Conservation (phyloP, 345 rosid genomes). For the Dovyalis caffra region DNA sequence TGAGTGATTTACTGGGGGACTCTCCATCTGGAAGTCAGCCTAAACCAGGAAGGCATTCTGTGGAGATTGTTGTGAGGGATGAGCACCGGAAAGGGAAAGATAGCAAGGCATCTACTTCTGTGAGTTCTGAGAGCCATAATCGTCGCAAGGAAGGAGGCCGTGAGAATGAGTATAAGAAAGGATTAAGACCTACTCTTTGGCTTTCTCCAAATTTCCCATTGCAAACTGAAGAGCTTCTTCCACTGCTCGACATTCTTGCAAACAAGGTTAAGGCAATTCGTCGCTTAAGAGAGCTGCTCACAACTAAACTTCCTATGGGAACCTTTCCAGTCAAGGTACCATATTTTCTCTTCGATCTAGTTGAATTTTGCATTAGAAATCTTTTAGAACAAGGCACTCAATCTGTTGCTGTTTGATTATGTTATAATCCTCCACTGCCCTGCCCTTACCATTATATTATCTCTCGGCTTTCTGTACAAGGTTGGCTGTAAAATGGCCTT, state of each 20-base stretch:
- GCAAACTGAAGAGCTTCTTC: constrained; percentile 91
- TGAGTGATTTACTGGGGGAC: constrained; percentile 72
- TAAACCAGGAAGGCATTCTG: constrained; percentile 81
- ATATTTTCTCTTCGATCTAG: constrained; percentile 1
- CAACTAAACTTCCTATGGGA: constrained; percentile 90
- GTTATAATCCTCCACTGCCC: neutral
- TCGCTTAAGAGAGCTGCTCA: constrained; percentile 88
- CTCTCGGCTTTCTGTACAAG: neutral
- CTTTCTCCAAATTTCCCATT: constrained; percentile 81
- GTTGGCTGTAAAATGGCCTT: neutral
- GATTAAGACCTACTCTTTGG: constrained; percentile 92
- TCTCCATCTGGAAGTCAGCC: constrained; percentile 57
- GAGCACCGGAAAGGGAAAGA: constrained; percentile 65
- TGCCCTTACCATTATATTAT: neutral
- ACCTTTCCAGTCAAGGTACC: constrained; percentile 95
- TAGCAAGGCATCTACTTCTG: constrained; percentile 44
- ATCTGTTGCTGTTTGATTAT: constrained; percentile 1
- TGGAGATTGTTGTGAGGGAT: constrained; percentile 62
- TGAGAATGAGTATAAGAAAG: constrained; percentile 91
- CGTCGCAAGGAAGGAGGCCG: constrained; percentile 62
- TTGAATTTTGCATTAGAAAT: constrained; percentile 1
- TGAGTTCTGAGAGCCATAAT: constrained; percentile 40
- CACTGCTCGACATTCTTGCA: constrained; percentile 95
- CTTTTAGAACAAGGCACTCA: neutral
- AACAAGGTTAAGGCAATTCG: constrained; percentile 98